Evolutionary conservation across 805 yeast species (phyloP), one percentile per base, ranked within the genome.

Genomic region (Yamadazyma akitaensis): DNA sequence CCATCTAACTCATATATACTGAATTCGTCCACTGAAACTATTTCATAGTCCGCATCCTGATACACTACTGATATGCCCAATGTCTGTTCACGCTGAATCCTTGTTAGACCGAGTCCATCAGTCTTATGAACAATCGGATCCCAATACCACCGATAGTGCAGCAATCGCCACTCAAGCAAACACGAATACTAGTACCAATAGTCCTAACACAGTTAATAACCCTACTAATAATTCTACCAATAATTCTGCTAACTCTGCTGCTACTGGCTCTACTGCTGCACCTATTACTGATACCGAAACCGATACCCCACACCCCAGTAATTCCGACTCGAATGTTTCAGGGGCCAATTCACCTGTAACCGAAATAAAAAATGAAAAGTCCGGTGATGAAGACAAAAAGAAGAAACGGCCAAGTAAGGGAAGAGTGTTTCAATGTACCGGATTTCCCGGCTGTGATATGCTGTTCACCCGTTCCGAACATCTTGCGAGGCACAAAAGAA

Each of bases 391-490:
- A 13, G 41, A 26, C 17, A 42, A 38, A 9, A 43, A 48, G 26
- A 33, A 66, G 55, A 80, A 76, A 53, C 51, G 72, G 31, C 53
- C 62, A 8, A 56, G 71, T 12, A 82, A 81, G 52, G 85, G 85
- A 12, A 66, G 88, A 50, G 77, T 86, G 18, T 90, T 90, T 66
- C 90, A 82, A 60, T 90, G 97, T 65, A 71, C 85, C 1, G 96
- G 96, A 2, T 91, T 78, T 61, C 88, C 88, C 17, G 90, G 85
- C 54, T 90, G 97, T 65, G 73, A 71, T 47, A 90, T 91, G 96
- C 78, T 91, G 6, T 90, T 90, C 65, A 87, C 96, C 2, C 74
- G 97, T 42, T 84, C 94, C 8, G 97, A 91, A 62, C 97, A 91
- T 65, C 75, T 90, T 55, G 96, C 96, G 1, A 75, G 97, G 49